Base-by-base conservation (phyloP, 1,284 basidiomycete species). In the Mycosarcoma maydis region DNA sequence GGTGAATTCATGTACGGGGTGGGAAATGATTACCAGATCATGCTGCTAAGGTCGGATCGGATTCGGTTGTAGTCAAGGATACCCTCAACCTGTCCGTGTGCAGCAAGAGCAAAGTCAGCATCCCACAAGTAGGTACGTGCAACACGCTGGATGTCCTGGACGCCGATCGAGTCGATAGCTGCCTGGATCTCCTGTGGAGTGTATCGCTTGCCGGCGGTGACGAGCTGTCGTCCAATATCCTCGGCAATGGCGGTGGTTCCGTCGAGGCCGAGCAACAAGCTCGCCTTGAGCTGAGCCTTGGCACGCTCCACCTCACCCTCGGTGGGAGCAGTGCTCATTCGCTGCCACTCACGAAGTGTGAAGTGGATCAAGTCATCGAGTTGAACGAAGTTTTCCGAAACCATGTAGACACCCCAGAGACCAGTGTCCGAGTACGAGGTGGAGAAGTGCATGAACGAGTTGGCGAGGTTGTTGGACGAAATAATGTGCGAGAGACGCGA, bases 401-500 rank as follows among this genome's bases (percentile, higher is more conserved):
- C 82, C 57, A 97, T 85, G 87, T 98, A 98, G 85, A 97, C 93
- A 80, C 96, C 96, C 96, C 96, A 98, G 41, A 99, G 89, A 80
- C 95, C 96, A 17, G 94, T 98, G 85, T 98, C 96, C 16, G 94
- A 94, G 87, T 99, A 99, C n/a, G 92, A 94, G 11, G 96, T 98
- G 36, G 92, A 96, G 89, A 98, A 99, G 69, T 92, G 93, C 92
- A 98, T 96, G 90, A 92, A 98, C 73, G 91, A 94, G 87, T 98
- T 99, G 80, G 96, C 95, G 81, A 98, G 91, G 86, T 93, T 93
- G 88, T 98, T 91, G 67, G 87, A 86, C 43, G 92, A 92, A 80
- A 98, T 86, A 83, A 94, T 91, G 85, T 95, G 91, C 44, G 91
- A 92, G 62, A 99, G 89, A 60, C 90, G 89, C 55, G 93, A 96